Evolutionary conservation across 2,329 filamentous ascomycete genomes (phyloP), one percentile per base, ranked within the genome.

Genomic region (Arthrinium puccinioides): DNA sequence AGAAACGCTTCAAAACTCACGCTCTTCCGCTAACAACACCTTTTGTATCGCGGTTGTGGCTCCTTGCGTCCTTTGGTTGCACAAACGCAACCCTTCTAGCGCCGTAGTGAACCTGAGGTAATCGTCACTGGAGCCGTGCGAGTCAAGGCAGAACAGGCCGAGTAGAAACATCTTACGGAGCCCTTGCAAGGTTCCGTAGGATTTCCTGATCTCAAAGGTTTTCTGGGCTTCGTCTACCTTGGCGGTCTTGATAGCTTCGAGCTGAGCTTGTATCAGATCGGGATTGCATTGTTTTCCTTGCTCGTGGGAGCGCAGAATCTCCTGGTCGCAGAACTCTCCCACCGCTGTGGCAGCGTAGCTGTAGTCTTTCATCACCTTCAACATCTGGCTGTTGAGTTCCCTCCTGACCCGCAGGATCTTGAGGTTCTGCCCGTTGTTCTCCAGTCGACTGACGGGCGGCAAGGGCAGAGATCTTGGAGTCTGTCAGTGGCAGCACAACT

Each of bases 391-490:
- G 36, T 79, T 79, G 6, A 97, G 69, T n/a, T 76, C 77, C 44
- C 81, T 82, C 43, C 92, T 84, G 25, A 98, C 67, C 44, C 87
- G 78, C 44, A 82, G 67, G 55, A 92, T 98, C 53, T 87, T 82
- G 49, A 87, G 76, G 7, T 72, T 76, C 56, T 94, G 85, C 29
- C 79, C 79, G 42, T 80, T 80, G 48, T 94, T 87, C 57, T 98
- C 92, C 21, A 98, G 70, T 31, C 90, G 79, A 47, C 85, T 94
- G 42, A 96, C 84, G n/a, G 92, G 92, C 6, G 92, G 90, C 24
- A 97, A 64, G 18, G 89, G 90, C 13, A 80, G 83, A 68, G 87
- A 94, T 63, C 87, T 94, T n/a, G n/a, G n/a, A n/a, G n/a, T n/a
- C n/a, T n/a, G n/a, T n/a, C n/a, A n/a, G n/a, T n/a, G n/a, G n/a